These are phyloP conservation scores for Mycena sanguinolenta DNA, from an alignment of 768 basidiomycete species.

Conservation along the genomic window DNA sequence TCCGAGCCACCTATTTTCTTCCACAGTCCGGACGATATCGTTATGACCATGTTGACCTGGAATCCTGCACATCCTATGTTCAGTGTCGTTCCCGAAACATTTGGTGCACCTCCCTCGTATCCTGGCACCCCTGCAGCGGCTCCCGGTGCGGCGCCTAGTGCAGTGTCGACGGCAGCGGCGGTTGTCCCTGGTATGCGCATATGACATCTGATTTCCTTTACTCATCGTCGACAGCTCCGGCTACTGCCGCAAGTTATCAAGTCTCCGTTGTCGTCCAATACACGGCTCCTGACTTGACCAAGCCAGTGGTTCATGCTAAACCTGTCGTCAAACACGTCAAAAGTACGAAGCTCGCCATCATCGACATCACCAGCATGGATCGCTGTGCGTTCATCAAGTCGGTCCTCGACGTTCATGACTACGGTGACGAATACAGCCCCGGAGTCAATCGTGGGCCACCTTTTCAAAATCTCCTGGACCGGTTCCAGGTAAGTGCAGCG, in stretches of 20 bases:
- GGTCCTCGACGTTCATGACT: neutral
- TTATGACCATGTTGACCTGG: neutral
- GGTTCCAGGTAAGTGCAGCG: constrained; percentile 40
- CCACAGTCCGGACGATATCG: neutral
- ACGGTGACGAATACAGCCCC: constrained; percentile 32
- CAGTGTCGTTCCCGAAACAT: neutral
- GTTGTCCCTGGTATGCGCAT: too few relatives aligned
- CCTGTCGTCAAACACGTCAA: neutral
- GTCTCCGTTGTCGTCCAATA: neutral
- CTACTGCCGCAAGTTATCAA: neutral
- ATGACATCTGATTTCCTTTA: too few relatives aligned
- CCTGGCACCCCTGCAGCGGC: too few relatives aligned
- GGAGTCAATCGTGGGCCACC: constrained; percentile 31
- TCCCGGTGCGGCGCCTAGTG: too few relatives aligned
- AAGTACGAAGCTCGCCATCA: constrained; percentile 22
- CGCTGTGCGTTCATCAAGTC: neutral
- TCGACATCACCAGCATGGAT: neutral
- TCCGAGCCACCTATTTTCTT: neutral
- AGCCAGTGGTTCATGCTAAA: neutral
- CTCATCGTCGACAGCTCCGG: too few relatives aligned
- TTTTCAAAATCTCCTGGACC: constrained; percentile 41
- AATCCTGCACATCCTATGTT: neutral
- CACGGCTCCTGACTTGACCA: neutral
- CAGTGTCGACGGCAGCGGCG: too few relatives aligned
- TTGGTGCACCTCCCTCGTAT: neutral